Evolutionary conservation across 2,329 filamentous ascomycete species (phyloP).

Genomic region (Arthrobotrys sinensis): DNA sequence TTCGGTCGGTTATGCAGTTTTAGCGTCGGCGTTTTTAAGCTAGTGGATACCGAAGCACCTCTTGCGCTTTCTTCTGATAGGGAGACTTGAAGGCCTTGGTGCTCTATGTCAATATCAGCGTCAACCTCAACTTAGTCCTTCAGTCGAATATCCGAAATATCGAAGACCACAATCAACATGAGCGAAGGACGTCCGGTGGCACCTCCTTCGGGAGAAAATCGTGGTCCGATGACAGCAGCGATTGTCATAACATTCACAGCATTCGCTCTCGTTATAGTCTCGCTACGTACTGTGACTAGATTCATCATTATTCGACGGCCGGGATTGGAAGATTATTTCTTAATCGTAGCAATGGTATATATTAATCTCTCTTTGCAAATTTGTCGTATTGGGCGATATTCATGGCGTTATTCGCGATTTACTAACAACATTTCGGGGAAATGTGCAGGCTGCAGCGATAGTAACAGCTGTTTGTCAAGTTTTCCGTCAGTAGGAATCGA

Average conservation of each 20-base stretch:
- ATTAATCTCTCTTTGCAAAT: too few relatives aligned
- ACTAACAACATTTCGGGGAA: background rate
- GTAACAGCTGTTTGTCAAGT: conserved; percentile 55
- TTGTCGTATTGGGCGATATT: background rate
- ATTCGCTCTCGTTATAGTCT: conserved; percentile 39
- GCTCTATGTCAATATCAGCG: background rate
- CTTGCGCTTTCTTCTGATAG: background rate
- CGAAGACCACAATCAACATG: background rate
- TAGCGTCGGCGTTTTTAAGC: conserved; percentile 31
- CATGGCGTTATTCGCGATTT: background rate
- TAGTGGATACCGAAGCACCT: conserved; percentile 16
- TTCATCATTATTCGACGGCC: conserved; percentile 53
- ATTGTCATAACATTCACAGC: conserved; percentile 52
- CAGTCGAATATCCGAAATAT: conserved; percentile 6
- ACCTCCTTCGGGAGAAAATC: conserved; percentile 42
- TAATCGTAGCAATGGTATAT: conserved; percentile 48
- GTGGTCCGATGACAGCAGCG: conserved; percentile 50
- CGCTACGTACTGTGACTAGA: conserved; percentile 38
- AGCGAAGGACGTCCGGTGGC: conserved; percentile 20
- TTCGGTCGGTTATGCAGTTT: conserved; percentile 34
- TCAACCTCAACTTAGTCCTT: background rate
- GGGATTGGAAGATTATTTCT: conserved; percentile 54
- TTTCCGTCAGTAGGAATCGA: conserved; percentile 30
- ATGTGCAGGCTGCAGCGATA: conserved; percentile 36
- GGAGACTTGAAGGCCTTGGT: background rate